Base-by-base conservation (phyloP, 2,329 filamentous ascomycete genomes). In the Curvularia hawaiiensis region DNA sequence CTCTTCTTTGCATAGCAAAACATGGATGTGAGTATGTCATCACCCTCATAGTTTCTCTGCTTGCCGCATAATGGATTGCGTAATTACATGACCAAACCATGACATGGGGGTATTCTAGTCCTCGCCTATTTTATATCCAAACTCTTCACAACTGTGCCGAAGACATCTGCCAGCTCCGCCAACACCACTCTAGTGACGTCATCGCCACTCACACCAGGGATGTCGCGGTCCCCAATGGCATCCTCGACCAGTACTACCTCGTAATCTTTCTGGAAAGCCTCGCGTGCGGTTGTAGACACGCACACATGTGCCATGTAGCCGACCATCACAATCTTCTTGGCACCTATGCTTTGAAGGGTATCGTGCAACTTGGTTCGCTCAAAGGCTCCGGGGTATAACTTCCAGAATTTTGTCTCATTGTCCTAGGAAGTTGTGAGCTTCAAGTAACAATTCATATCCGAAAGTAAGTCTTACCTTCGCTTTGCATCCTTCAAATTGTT, bases 281-380 rank as follows among this genome's bases (percentile, higher is more conserved):
- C 82, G 44, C 88, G 78, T 0, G 87, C 85, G 0, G 88, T 90
- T 0, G 86, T 84, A 2, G 85, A 77, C 59, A 89, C 74, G 80
- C 86, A 83, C 1, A 90, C 84, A 70, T 90, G 88, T 2, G 88
- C 86, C 83, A 87, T 87, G 68, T 87, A 87, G 0, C 85, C 85
- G 0, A 78, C 79, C 51, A 88, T 66, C 6, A 90, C 87, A 30
- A 90, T 69, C 79, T 89, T 90, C 64, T 83, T 84, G 50, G 76
- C 78, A 0, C 79, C 82, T 31, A 79, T 73, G 0, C 74, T 74
- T 39, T 83, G 76, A n/a, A 90, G 67, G 40, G 81, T 81, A 18
- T 82, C 79, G 53, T 87, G 75, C 22, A 90, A 73, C 46, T 84
- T 79, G 0, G 87, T 90, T 43, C 82, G 79, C 0, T 85, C 82